phyloP scores from a whole-genome alignment of 495 filamentous ascomycete species.

The Tuber melanosporum region DNA sequence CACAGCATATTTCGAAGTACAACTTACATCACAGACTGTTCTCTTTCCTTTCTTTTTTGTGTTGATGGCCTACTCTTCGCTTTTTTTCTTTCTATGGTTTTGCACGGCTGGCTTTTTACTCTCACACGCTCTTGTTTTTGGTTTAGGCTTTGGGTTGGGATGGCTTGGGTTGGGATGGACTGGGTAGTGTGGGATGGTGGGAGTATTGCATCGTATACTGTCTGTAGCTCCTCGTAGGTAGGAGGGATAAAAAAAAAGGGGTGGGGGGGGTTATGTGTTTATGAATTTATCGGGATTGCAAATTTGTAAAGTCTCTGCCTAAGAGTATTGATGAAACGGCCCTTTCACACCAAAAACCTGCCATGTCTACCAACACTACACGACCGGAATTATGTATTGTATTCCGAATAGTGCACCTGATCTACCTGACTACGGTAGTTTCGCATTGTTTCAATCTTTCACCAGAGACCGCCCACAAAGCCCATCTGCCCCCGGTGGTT shows the following conservation, averaged over 20 bases:
- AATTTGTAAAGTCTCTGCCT: background rate
- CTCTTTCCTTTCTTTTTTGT: background rate
- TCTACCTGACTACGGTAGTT: no score
- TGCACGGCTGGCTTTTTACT: background rate
- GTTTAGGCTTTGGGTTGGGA: background rate
- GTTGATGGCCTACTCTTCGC: background rate
- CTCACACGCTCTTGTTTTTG: background rate
- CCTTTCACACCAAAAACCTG: background rate
- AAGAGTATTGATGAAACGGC: background rate
- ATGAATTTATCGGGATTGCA: background rate
- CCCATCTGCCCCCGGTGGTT: no score
- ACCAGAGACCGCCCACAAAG: no score
- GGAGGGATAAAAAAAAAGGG: background rate
- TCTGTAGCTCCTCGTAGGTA: background rate
- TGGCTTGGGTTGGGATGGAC: background rate
- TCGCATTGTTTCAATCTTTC: no score
- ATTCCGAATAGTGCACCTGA: no score
- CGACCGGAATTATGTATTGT: no score
- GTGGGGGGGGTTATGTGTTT: background rate
- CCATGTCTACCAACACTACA: background rate
- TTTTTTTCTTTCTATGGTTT: background rate
- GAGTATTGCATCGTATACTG: background rate
- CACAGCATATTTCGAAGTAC: background rate
- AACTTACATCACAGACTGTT: background rate
- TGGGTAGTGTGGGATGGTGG: background rate